Evolutionary conservation across 2,329 filamentous ascomycete genomes (phyloP).

Genomic region (Penicillium verrucosum): DNA sequence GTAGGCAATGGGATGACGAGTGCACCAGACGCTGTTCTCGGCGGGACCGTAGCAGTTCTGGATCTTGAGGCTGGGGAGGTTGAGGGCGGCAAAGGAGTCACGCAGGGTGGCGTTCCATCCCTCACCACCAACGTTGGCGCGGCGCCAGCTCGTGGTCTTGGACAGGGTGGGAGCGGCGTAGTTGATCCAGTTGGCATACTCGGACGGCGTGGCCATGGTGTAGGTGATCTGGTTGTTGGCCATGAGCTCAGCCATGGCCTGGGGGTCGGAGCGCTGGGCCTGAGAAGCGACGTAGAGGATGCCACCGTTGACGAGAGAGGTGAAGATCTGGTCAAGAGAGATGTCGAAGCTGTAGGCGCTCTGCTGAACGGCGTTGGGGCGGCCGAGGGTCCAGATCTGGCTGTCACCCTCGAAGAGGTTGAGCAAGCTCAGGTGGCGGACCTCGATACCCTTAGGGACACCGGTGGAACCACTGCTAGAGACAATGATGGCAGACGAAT

Average conservation of each 20-base stretch:
- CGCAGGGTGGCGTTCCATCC: not conserved
- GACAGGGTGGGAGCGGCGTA: not conserved
- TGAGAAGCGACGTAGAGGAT: not conserved
- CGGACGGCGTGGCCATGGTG: not conserved
- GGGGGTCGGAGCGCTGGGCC: not conserved
- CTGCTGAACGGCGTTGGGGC: not conserved
- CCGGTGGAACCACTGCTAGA: not conserved
- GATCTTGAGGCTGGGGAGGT: not conserved
- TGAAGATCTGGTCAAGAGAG: not conserved
- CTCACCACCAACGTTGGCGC: not conserved
- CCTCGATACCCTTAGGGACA: not conserved
- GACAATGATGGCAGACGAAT: not conserved
- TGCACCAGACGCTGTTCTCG: not conserved
- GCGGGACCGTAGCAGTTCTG: not conserved
- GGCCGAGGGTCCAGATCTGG: not conserved
- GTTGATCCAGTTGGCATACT: not conserved
- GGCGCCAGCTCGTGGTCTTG: not conserved
- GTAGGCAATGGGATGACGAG: not conserved
- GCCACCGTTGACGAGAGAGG: not conserved
- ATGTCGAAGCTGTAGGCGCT: not conserved
- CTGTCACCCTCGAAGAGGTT: not conserved
- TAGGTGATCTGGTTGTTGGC: not conserved
- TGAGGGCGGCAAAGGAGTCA: not conserved
- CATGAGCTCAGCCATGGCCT: not conserved
- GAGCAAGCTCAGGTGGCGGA: not conserved